These are phyloP conservation scores for Blastosporella zonata DNA, from an alignment of 1,284 basidiomycete genomes.

Conservation along the genomic window DNA sequence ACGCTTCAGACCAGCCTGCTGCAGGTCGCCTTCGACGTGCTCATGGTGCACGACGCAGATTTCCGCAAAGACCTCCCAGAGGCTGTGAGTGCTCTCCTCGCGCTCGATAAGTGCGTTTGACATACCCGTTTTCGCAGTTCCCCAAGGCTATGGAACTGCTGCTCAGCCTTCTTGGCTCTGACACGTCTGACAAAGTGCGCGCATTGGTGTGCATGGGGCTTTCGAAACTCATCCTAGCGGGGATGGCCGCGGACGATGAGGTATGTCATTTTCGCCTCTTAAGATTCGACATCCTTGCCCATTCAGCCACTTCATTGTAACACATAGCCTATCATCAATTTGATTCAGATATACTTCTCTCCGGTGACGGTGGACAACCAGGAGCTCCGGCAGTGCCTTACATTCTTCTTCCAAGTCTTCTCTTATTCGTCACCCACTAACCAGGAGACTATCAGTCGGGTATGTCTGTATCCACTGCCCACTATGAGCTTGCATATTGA, in stretches of 20 bases:
- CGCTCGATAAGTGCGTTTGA: not conserved
- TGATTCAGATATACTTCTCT: slow-evolving; percentile 78
- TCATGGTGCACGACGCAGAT: slow-evolving; percentile 76
- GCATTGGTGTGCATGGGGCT: slow-evolving; percentile 77
- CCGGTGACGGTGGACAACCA: slow-evolving; percentile 79
- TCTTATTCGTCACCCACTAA: slow-evolving; percentile 74
- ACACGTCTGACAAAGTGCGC: slow-evolving; percentile 64
- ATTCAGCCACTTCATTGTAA: not conserved
- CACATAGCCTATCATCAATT: slow-evolving; percentile 62
- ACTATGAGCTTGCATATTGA: not conserved
- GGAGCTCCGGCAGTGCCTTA: slow-evolving; percentile 80
- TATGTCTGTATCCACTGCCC: slow-evolving; percentile 28
- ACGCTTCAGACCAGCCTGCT: slow-evolving; percentile 68
- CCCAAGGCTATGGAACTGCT: slow-evolving; percentile 61
- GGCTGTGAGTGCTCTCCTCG: slow-evolving; percentile 13
- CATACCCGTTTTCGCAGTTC: slow-evolving; percentile 34
- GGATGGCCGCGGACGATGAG: slow-evolving; percentile 66
- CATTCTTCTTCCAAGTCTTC: slow-evolving; percentile 85
- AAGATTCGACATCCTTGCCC: not conserved
- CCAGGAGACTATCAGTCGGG: slow-evolving; percentile 70
- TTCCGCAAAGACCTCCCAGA: slow-evolving; percentile 42
- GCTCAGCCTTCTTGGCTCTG: slow-evolving; percentile 54
- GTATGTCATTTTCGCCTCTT: slow-evolving; percentile 33
- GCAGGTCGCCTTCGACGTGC: slow-evolving; percentile 79
- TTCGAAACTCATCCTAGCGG: slow-evolving; percentile 80